Conservation (phyloP, 2,329 filamentous ascomycete species). For the Gaeumannomyces sp. region DNA sequence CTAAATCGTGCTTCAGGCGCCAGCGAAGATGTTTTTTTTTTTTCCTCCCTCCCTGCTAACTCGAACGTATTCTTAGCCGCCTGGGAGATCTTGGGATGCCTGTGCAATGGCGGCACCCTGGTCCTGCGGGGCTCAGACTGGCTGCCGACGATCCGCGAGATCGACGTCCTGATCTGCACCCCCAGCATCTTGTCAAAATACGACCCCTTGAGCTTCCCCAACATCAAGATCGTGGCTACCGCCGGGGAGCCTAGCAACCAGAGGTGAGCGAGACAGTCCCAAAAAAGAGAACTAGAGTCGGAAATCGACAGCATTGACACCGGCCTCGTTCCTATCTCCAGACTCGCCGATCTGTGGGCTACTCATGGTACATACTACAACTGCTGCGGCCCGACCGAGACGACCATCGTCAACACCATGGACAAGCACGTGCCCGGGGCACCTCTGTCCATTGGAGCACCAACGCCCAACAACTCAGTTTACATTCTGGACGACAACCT, state of each 20-base stretch:
- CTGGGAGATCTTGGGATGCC: constrained; percentile 52
- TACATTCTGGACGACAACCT: constrained; percentile 45
- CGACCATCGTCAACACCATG: constrained; percentile 54
- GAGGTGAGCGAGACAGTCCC: constrained; percentile 2
- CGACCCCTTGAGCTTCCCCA: constrained; percentile 11
- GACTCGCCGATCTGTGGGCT: constrained; percentile 12
- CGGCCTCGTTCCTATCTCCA: neutral
- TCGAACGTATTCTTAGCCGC: constrained; percentile 34
- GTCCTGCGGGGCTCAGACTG: constrained; percentile 45
- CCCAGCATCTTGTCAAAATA: constrained; percentile 13
- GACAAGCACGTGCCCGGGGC: constrained; percentile 40
- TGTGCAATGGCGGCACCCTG: constrained; percentile 53
- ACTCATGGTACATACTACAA: constrained; percentile 42
- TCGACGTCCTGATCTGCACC: constrained; percentile 12
- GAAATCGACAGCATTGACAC: constrained; percentile 7
- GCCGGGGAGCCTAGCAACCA: constrained; percentile 10
- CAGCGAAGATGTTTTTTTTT: neutral
- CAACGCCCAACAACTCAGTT: constrained; percentile 48
- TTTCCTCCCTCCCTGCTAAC: neutral
- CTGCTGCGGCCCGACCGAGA: constrained; percentile 54
- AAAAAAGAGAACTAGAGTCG: neutral
- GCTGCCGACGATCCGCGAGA: constrained; percentile 18
- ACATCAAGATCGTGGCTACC: constrained; percentile 11
- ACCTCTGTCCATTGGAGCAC: constrained; percentile 46
- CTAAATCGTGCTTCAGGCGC: neutral